Evolutionary conservation across 495 filamentous ascomycete species (phyloP).

Genomic region (Talaromyces borbonicus): DNA sequence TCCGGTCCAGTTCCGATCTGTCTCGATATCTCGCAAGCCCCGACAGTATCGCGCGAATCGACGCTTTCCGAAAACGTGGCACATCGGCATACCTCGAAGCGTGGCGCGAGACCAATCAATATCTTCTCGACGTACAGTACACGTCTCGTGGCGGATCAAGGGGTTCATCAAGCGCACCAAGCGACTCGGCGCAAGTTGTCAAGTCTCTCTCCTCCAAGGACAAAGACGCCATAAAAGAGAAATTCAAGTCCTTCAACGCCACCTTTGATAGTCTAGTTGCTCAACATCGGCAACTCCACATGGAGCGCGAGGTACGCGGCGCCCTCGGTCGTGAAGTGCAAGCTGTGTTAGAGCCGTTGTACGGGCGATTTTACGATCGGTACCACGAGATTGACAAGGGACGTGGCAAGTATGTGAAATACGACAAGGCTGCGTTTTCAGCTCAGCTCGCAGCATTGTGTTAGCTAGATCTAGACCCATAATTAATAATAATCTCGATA

Average conservation of each 20-base stretch:
- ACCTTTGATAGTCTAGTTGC: conserved; percentile 80
- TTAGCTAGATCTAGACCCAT: conserved; percentile 8
- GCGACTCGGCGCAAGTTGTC: conserved; percentile 71
- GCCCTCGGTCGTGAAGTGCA: conserved; percentile 75
- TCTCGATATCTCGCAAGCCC: conserved; percentile 55
- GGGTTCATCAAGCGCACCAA: conserved; percentile 55
- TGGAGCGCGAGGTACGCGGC: conserved; percentile 80
- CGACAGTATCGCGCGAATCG: conserved; percentile 54
- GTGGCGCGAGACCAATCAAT: conserved; percentile 78
- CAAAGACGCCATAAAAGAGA: conserved; percentile 91
- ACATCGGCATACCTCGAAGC: conserved; percentile 73
- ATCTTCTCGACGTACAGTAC: conserved; percentile 85
- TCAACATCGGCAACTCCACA: conserved; percentile 67
- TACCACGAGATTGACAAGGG: conserved; percentile 98
- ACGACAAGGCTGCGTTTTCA: conserved; percentile 62
- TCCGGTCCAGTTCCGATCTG: conserved; percentile 67
- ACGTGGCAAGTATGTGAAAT: conserved; percentile 94
- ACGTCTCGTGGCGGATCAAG: conserved; percentile 60
- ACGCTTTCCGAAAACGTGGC: conserved; percentile 79
- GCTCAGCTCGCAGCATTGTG: conserved; percentile 35
- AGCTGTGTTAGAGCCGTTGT: conserved; percentile 84
- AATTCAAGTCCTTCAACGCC: conserved; percentile 85
- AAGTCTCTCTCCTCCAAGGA: conserved; percentile 79
- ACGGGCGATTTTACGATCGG: conserved; percentile 89
- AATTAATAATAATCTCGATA: conserved; percentile 1